Base-by-base conservation (phyloP, 371 early-diverging fungal genomes). In the Mucor plumbeus region DNA sequence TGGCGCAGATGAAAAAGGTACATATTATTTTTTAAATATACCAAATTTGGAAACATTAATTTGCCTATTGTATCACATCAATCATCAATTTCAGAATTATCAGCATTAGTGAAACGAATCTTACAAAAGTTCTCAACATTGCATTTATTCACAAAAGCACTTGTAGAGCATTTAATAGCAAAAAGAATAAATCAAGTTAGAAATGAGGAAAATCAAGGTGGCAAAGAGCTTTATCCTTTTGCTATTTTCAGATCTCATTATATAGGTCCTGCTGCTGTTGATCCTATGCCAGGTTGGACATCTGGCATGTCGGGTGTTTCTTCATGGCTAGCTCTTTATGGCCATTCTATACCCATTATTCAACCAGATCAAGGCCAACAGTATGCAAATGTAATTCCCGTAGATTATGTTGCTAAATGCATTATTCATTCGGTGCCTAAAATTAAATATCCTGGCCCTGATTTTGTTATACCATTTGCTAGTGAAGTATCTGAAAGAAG, bases 251-350 rank as follows among this genome's bases (percentile, higher is more conserved):
- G 84, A 47, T 78, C 83, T 5, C 77, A 78, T 19, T 75, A 81
- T 34, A 75, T 86, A 44, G 79, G 83, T 7, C 78, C 83, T 8
- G 76, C 78, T 54, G 64, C 67, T 5, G 44, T 48, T 5, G 84
- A 84, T 26, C 86, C 86, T 5, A 68, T 76, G 7, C 84, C 82
- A 15, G 86, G 86, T 5, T 84, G 84, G 86, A 70, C 73, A 31
- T 78, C 79, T 54, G 84, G 86, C 19, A 63, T 74, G 15, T 76
- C 84, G 0, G 80, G 80, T 38, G 73, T 80, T 11, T 82, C 82
- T 15, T 64, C 71, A 17, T 69, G 65, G 68, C 34, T 73, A 47
- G 69, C 72, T n/a, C 53, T 80, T 19, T 63, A 63, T 47, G 72
- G 74, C 8, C 63, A 69, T 34, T 71, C 75, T 0, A 57, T 70